Percentiles rank a stretch among this genome's conserved stretches.
Conservation (phyloP, 2,329 filamentous ascomycete genomes). For the Xylaria sp. region DNA sequence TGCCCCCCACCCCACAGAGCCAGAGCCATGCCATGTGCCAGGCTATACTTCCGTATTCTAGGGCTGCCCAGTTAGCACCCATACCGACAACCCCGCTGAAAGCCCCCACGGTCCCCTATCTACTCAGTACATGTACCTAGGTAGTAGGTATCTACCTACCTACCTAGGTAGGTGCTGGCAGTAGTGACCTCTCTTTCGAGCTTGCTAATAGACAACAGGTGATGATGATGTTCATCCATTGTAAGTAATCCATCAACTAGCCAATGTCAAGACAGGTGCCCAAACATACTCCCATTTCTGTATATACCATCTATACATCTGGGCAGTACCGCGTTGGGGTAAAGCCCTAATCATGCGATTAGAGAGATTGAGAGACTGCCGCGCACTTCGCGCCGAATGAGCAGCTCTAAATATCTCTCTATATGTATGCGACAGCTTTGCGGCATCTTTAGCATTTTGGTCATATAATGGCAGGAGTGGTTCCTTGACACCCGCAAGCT, state of each 20-base stretch:
- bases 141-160: too few species aligned
- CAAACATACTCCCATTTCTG: too few species aligned
- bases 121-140: not conserved
- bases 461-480: slow-evolving; percentile 6
- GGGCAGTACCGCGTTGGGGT: too few species aligned
- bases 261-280: too few species aligned
- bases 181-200: too few species aligned
- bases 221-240: too few species aligned
- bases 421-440: not conserved
- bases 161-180: too few species aligned
- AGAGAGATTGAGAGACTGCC: not conserved
- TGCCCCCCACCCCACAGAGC: slow-evolving; percentile 25
- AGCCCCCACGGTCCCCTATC: not conserved
- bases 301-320: too few species aligned
- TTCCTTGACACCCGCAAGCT: not conserved
- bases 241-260: too few species aligned
- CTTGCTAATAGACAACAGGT: too few species aligned
- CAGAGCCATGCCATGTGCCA: not conserved
- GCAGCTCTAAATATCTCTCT: not conserved
- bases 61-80: slow-evolving; percentile 12
- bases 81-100: slow-evolving; percentile 16
- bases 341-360: too few species aligned
- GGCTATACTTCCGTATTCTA: too few species aligned
- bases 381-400: not conserved
- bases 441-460: not conserved